These are phyloP conservation scores for Aspergillus sp. DNA, from an alignment of 2,329 filamentous ascomycete species.

Conservation along the genomic window DNA sequence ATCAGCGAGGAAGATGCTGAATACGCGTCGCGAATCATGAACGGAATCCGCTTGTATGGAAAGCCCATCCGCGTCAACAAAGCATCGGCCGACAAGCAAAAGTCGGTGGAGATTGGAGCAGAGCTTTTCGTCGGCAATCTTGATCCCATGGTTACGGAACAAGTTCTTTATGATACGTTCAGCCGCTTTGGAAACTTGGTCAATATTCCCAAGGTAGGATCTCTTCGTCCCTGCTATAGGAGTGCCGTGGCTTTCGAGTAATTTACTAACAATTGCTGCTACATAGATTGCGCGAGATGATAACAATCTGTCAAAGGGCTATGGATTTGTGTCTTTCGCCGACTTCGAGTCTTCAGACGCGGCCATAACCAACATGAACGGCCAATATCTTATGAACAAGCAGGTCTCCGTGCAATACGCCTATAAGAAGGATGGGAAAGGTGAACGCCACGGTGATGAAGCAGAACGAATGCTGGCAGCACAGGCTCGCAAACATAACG, in stretches of 20 bases:
- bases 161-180: constrained; percentile 93
- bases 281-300: constrained; percentile 75
- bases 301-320: constrained; percentile 84
- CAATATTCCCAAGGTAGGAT: constrained; percentile 74
- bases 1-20: constrained; percentile 93
- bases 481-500: constrained; percentile 91
- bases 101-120: constrained; percentile 87
- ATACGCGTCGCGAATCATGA: constrained; percentile 95
- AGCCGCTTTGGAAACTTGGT: constrained; percentile 85
- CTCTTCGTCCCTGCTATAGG: not conserved
- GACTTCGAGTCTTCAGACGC: constrained; percentile 93
- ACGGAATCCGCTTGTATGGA: constrained; percentile 87
- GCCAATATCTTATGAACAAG: constrained; percentile 96
- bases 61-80: constrained; percentile 98
- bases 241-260: not conserved
- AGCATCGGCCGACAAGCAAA: constrained; percentile 88
- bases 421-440: constrained; percentile 99
- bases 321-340: constrained; percentile 91
- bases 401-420: constrained; percentile 96
- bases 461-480: constrained; percentile 89
- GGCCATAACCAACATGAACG: constrained; percentile 88
- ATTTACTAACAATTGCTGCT: constrained; percentile 25
- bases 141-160: constrained; percentile 91
- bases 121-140: constrained; percentile 97
- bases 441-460: constrained; percentile 90